phyloP scores from a whole-genome alignment of 768 basidiomycete genomes.

The Leccinum subgranulosum region DNA sequence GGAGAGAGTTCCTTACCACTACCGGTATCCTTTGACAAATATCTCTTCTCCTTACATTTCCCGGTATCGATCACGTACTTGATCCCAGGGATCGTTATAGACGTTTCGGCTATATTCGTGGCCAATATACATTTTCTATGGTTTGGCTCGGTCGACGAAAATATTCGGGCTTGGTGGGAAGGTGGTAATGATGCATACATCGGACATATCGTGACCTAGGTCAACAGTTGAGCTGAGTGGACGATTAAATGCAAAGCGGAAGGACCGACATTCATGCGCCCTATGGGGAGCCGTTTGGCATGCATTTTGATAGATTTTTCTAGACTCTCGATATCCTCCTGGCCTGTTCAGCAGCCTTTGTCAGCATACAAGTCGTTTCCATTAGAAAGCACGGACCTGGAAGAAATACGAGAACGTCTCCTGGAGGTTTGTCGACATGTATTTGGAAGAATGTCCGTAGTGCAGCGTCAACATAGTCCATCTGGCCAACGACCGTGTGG shows the following conservation, averaged over 20 bases:
- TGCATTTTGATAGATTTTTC: constrained; percentile 69
- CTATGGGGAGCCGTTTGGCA: constrained; percentile 64
- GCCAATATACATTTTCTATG: constrained; percentile 91
- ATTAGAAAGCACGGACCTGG: constrained; percentile 50
- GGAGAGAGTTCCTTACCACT: constrained; percentile 46
- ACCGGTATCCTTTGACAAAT: constrained; percentile 64
- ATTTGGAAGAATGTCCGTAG: constrained; percentile 94
- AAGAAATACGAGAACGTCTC: constrained; percentile 92
- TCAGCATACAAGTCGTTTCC: neutral
- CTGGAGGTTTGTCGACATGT: constrained; percentile 72
- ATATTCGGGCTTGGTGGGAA: constrained; percentile 74
- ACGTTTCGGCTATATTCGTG: constrained; percentile 98
- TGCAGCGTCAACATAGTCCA: constrained; percentile 86
- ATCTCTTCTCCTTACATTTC: constrained; percentile 93
- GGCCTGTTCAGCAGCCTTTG: constrained; percentile 46
- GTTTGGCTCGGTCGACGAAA: constrained; percentile 58
- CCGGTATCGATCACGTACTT: constrained; percentile 96
- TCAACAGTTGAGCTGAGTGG: constrained; percentile 1
- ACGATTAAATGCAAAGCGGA: neutral
- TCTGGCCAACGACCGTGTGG: constrained; percentile 68
- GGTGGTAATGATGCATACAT: constrained; percentile 88
- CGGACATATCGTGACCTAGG: constrained; percentile 68
- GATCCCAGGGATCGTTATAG: constrained; percentile 95
- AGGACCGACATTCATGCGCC: constrained; percentile 45
- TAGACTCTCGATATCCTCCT: constrained; percentile 94